Percentiles rank a stretch among this genome's conserved stretches.
These are phyloP conservation scores for Boletus sp. DNA, from an alignment of 768 basidiomycete genomes.

Conservation along the genomic window DNA sequence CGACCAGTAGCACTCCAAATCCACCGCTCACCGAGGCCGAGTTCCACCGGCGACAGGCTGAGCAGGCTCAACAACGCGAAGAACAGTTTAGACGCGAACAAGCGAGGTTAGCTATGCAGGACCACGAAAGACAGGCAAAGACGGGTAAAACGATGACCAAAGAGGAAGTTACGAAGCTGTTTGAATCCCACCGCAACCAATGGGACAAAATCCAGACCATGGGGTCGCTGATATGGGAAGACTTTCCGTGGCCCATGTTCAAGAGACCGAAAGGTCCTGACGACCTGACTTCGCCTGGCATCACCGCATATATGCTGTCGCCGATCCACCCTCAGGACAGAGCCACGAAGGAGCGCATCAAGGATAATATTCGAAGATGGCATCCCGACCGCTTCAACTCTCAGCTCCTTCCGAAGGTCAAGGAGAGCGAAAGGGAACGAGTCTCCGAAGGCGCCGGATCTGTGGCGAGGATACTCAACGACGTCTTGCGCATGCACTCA, in stretches of 20 bases:
- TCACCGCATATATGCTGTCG: slow-evolving; percentile 63
- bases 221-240: slow-evolving; percentile 55
- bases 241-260: slow-evolving; percentile 76
- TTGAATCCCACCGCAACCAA: slow-evolving; percentile 59
- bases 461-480: slow-evolving; percentile 70
- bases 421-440: slow-evolving; percentile 58
- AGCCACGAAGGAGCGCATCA: slow-evolving; percentile 66
- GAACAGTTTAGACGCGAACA: slow-evolving; percentile 71
- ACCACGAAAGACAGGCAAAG: slow-evolving; percentile 43
- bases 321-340: slow-evolving; percentile 52
- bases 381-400: slow-evolving; percentile 84
- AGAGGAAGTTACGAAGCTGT: slow-evolving; percentile 55
- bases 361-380: slow-evolving; percentile 74
- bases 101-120: slow-evolving; percentile 53
- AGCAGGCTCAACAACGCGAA: slow-evolving; percentile 62
- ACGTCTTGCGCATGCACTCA: slow-evolving; percentile 56
- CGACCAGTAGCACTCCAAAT: slow-evolving; percentile 17
- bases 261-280: slow-evolving; percentile 55
- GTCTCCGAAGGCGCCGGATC: slow-evolving; percentile 72
- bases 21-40: slow-evolving; percentile 45
- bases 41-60: slow-evolving; percentile 62
- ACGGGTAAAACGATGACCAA: slow-evolving; percentile 49
- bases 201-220: slow-evolving; percentile 49
- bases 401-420: slow-evolving; percentile 61
- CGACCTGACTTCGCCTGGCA: slow-evolving; percentile 54